Percentiles rank a stretch among this genome's conserved stretches.
These are phyloP conservation scores for Hypericum androsaemum DNA, from an alignment of 345 rosid genomes.

Conservation along the genomic window DNA sequence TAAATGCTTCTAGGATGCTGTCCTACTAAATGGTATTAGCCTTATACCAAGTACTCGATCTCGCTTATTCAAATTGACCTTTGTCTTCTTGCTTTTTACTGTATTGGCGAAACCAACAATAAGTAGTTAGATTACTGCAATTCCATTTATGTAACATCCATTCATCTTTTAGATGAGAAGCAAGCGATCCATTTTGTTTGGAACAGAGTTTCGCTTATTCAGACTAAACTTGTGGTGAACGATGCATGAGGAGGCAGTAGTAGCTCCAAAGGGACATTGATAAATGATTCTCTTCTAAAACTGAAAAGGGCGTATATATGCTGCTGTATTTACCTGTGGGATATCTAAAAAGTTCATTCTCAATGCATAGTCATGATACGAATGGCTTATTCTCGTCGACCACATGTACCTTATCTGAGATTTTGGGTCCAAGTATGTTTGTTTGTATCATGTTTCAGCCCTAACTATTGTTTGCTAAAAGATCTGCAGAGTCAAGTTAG, in stretches of 20 bases:
- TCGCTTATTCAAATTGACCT: background rate
- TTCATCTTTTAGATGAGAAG: slow-evolving; percentile 48
- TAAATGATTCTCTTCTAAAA: slow-evolving; percentile 32
- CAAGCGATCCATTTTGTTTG: slow-evolving; percentile 44
- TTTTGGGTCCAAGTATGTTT: slow-evolving; percentile 41
- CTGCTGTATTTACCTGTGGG: slow-evolving; percentile 26
- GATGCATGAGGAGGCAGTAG: slow-evolving; percentile 39
- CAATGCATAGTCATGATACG: slow-evolving; percentile 22
- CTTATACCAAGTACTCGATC: slow-evolving; percentile 6
- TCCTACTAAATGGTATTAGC: slow-evolving; percentile 42
- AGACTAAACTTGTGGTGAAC: slow-evolving; percentile 29
- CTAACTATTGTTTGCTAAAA: background rate
- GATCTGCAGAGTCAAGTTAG: background rate
- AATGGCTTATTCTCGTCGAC: slow-evolving; percentile 30
- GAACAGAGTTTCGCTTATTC: slow-evolving; percentile 37
- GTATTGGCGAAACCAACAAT: background rate
- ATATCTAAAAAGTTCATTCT: slow-evolving; percentile 22
- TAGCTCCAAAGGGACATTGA: slow-evolving; percentile 34
- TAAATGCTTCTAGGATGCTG: slow-evolving; percentile 39
- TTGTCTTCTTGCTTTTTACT: background rate
- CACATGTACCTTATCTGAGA: slow-evolving; percentile 29
- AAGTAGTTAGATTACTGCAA: too few relatives aligned
- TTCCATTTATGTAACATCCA: slow-evolving; percentile 9
- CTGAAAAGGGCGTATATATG: slow-evolving; percentile 37
- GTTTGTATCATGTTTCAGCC: slow-evolving; percentile 2